Evolutionary conservation across 208 protist genomes (phyloP).

Genomic region (Leishmania lainsoni): DNA sequence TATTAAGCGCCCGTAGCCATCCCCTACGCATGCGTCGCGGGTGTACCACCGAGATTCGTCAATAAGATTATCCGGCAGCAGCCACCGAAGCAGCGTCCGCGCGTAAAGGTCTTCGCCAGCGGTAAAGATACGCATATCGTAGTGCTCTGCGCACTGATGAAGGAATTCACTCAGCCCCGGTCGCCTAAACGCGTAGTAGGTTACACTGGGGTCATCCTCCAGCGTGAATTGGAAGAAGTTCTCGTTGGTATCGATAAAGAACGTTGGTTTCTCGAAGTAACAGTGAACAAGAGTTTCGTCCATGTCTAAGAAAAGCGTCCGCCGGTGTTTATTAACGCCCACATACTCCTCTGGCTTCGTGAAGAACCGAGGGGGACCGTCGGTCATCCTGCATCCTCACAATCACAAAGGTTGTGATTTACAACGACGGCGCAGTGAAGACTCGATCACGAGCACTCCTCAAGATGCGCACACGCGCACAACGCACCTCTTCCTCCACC

Average conservation of each 20-base stretch:
- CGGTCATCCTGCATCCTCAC: constrained; percentile 24
- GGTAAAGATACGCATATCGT: constrained; percentile 79
- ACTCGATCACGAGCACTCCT: constrained; percentile 2
- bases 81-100: constrained; percentile 43
- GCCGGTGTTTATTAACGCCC: constrained; percentile 25
- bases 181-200: constrained; percentile 58
- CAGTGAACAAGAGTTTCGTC: constrained; percentile 77
- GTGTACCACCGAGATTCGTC: constrained; percentile 51
- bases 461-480: not conserved
- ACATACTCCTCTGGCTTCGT: constrained; percentile 38
- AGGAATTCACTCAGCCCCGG: constrained; percentile 59
- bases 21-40: constrained; percentile 44
- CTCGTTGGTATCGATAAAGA: constrained; percentile 26
- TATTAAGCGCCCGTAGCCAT: constrained; percentile 31
- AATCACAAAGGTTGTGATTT: not conserved
- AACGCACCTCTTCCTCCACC: not conserved
- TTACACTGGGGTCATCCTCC: constrained; percentile 27
- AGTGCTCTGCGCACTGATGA: constrained; percentile 37
- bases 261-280: constrained; percentile 36
- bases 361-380: constrained; percentile 30
- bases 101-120: constrained; percentile 68
- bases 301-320: constrained; percentile 63
- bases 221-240: constrained; percentile 29
- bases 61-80: constrained; percentile 45
- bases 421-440: not conserved